phyloP scores from a whole-genome alignment of 352 stramenopile species.

The Peronospora farinosa region DNA sequence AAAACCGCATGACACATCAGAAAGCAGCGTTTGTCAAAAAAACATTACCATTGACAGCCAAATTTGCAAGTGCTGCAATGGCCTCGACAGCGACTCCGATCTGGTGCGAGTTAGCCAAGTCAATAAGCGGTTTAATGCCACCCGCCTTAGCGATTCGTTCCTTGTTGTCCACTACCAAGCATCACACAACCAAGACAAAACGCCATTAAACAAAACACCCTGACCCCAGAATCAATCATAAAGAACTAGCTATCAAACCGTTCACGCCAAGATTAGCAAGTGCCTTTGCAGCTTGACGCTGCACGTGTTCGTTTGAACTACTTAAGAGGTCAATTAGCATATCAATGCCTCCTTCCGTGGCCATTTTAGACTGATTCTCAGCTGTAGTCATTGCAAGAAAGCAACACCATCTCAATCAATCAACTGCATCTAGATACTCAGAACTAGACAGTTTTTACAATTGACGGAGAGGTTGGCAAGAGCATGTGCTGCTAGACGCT shows the following conservation, averaged over 20 bases:
- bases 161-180: conserved; percentile 85
- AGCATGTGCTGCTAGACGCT: conserved; percentile 89
- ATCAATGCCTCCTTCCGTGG: conserved; percentile 89
- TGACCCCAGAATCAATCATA: neutral
- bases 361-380: conserved; percentile 92
- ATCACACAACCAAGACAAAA: neutral
- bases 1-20: neutral
- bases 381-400: conserved; percentile 32
- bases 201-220: conserved; percentile 1
- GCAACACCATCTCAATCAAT: neutral
- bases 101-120: conserved; percentile 72
- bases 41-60: conserved; percentile 88
- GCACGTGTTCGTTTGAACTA: conserved; percentile 82
- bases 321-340: conserved; percentile 90
- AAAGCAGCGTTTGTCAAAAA: too few relatives aligned
- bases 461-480: conserved; percentile 93
- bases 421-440: neutral
- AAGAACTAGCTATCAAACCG: conserved; percentile 24
- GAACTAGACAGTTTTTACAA: conserved; percentile 33
- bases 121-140: conserved; percentile 84
- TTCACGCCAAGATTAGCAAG: conserved; percentile 92
- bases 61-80: conserved; percentile 90
- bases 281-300: conserved; percentile 90
- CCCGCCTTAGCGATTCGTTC: conserved; percentile 86
- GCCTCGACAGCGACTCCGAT: conserved; percentile 86